Base-by-base conservation (phyloP, 1,139 yeast species). In the Saccharomyces hybrid region DNA sequence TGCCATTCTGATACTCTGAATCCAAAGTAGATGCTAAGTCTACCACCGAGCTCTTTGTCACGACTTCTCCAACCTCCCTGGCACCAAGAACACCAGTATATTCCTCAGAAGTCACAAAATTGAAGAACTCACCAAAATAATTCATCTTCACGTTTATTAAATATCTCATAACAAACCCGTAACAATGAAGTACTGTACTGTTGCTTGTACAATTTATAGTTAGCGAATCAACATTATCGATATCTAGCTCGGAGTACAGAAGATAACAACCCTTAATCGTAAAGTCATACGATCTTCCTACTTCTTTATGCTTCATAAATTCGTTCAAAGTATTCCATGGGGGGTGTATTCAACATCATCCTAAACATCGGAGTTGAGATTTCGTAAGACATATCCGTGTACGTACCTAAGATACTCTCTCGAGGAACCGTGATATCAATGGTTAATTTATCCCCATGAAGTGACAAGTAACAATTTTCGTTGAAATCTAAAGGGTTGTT, bases 301-400 rank as follows among this genome's bases (percentile, higher is more conserved):
- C 73, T 48, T 80, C 81, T 19, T 81, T 78, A 28, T 78, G 75
- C 51, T 77, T 78, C 72, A 86, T 70, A 61, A 91, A 93, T 50
- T 87, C 84, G 59, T 83, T 79, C 16, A 83, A 74, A 0, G 98
- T 90, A 65, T 89, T 95, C 96, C 98, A 93, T 0, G 93, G 86
- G 86, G 0, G 98, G 98, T 0, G 95, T 81, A 57, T 84, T 86
- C 4, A 91, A 70, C 0, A 80, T 74, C 50, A 91, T 65, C 53
- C 84, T 80, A 61, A 89, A 82, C 52, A 71, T 71, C 0, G 89
- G 82, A 0, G 96, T 86, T 44, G 62, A 61, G 1, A 89, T 62
- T 0, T 71, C 69, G 61, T 79, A 88, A 4, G 77, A 73, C 16
- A 88, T 76, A 0, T 81, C 77, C 2, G 83, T 82, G 6, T 79